Percentiles rank a stretch among this genome's conserved stretches.
These are phyloP conservation scores for Pichia rugopelliculosa DNA, from an alignment of 805 yeast genomes.

Conservation along the genomic window DNA sequence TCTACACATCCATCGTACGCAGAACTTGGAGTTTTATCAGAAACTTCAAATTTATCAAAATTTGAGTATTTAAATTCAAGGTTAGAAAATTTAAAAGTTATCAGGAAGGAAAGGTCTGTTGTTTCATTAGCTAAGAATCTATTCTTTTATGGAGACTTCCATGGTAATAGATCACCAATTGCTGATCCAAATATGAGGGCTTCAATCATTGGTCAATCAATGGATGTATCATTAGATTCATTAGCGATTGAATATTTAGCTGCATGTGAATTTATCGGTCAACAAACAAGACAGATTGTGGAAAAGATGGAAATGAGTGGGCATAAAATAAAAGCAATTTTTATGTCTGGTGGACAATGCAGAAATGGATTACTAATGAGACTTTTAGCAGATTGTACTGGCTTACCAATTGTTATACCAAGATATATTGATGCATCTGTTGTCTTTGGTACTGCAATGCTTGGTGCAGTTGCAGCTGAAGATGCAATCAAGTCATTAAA, in stretches of 20 bases:
- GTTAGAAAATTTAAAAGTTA: slow-evolving; percentile 57
- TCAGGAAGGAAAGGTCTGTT: slow-evolving; percentile 57
- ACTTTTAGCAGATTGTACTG: slow-evolving; percentile 87
- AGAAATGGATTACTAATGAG: slow-evolving; percentile 85
- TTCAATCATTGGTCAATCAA: slow-evolving; percentile 81
- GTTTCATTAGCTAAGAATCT: slow-evolving; percentile 75
- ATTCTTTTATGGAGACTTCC: slow-evolving; percentile 93
- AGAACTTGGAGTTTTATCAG: slow-evolving; percentile 61
- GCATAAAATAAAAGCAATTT: slow-evolving; percentile 66
- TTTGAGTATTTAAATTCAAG: slow-evolving; percentile 78
- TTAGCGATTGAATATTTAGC: slow-evolving; percentile 82
- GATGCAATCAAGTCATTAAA: slow-evolving; percentile 33
- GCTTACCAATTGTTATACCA: slow-evolving; percentile 86
- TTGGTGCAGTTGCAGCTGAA: slow-evolving; percentile 91
- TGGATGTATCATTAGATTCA: slow-evolving; percentile 82
- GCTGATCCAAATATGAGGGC: slow-evolving; percentile 95
- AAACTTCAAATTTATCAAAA: slow-evolving; percentile 59
- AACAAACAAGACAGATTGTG: slow-evolving; percentile 92
- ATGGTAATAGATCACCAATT: slow-evolving; percentile 96
- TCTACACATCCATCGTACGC: slow-evolving; percentile 83
- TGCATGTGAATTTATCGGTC: slow-evolving; percentile 96
- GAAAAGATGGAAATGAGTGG: slow-evolving; percentile 79
- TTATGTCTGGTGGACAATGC: slow-evolving; percentile 95
- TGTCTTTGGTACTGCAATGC: slow-evolving; percentile 89
- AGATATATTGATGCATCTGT: slow-evolving; percentile 95